Percentiles rank a stretch among this genome's conserved stretches.
phyloP scores from a whole-genome alignment of 2,329 filamentous ascomycete genomes.

The Colletotrichum godetiae region DNA sequence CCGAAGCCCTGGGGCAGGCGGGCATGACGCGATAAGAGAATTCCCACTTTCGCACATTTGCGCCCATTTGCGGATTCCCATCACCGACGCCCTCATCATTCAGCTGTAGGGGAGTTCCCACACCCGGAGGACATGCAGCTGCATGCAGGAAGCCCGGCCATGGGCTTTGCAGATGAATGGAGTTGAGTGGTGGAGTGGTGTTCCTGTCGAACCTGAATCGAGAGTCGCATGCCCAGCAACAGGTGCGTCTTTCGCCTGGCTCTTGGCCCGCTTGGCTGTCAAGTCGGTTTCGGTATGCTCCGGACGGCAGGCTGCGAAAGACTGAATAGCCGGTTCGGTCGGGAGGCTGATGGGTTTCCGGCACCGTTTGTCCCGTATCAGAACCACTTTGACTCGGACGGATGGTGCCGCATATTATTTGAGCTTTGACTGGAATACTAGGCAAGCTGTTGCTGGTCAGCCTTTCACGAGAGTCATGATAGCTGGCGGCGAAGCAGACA shows the following conservation, averaged over 20 bases:
- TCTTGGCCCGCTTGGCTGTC: slow-evolving; percentile 8
- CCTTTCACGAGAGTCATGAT: background rate
- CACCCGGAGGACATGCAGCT: slow-evolving; percentile 8
- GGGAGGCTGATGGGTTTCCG: background rate
- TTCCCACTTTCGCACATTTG: slow-evolving; percentile 1
- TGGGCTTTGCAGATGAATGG: slow-evolving; percentile 7
- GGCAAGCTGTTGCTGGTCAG: background rate
- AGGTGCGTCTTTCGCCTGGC: background rate
- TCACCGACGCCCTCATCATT: background rate
- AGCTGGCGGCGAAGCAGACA: background rate
- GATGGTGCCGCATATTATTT: background rate
- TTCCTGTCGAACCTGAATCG: background rate
- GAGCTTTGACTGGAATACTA: background rate
- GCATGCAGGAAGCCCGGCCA: slow-evolving; percentile 13
- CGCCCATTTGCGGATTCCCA: background rate
- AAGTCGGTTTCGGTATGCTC: slow-evolving; percentile 11
- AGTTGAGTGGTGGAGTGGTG: background rate
- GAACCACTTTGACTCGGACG: background rate
- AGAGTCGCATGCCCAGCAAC: background rate
- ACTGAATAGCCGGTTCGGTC: background rate
- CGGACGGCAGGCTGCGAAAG: background rate
- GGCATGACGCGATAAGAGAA: slow-evolving; percentile 24
- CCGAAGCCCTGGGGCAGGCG: background rate
- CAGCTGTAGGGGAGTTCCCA: background rate
- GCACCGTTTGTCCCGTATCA: background rate